Evolutionary conservation across 495 filamentous ascomycete genomes (phyloP).

Genomic region (Neurospora sp.): DNA sequence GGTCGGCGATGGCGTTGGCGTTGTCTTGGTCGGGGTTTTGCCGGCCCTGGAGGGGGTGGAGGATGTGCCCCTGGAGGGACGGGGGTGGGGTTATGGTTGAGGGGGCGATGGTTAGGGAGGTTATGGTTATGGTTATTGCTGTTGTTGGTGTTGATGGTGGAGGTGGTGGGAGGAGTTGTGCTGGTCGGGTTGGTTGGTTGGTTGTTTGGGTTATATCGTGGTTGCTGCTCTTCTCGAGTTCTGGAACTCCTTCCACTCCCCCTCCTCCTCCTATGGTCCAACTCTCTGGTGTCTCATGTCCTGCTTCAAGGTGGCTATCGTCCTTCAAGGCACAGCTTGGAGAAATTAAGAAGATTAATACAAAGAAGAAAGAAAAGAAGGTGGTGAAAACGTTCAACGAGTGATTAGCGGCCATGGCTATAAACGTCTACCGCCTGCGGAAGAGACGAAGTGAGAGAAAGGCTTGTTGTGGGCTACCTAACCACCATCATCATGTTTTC

Average conservation of each 20-base stretch:
- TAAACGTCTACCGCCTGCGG: not conserved
- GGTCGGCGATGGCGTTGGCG: constrained; percentile 23
- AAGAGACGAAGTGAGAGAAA: not conserved
- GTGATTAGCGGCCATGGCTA: constrained; percentile 6
- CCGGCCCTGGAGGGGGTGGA: not conserved
- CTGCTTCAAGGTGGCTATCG: not conserved
- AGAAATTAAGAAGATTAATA: constrained; percentile 8
- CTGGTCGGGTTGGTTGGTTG: too few relatives aligned
- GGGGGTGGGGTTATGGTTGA: not conserved
- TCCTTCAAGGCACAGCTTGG: constrained; percentile 17
- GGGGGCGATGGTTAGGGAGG: not conserved
- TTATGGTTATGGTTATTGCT: not conserved
- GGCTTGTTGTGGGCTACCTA: not conserved
- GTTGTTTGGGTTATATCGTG: not conserved
- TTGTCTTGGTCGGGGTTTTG: constrained; percentile 25
- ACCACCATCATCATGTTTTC: not conserved
- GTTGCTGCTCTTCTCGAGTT: not conserved
- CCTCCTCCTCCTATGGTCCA: not conserved
- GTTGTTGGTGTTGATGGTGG: not conserved
- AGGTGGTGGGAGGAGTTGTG: not conserved
- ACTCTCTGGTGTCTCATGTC: not conserved
- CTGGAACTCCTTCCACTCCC: not conserved
- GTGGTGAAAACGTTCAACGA: constrained; percentile 3
- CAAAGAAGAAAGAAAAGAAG: not conserved
- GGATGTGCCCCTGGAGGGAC: not conserved